Evolutionary conservation across 2,329 filamentous ascomycete species (phyloP), one percentile per base, ranked within the genome.

Genomic region (Cladosporium oxysporum): DNA sequence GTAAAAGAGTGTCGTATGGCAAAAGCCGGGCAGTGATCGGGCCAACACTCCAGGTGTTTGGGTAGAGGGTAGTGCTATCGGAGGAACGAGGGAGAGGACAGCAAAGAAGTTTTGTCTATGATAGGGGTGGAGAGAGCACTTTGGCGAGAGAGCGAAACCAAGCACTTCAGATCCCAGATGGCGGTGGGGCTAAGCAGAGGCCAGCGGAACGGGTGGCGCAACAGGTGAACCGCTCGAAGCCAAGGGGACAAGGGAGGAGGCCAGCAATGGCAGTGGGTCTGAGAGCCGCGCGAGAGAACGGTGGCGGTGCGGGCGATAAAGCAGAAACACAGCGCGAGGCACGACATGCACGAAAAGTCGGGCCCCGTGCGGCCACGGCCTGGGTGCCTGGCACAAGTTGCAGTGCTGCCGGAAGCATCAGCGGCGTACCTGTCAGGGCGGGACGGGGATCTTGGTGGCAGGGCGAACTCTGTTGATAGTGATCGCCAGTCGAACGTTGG

Each of bases 121-220:
- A 63, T 63, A 63, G 61, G 61, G 61, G 61, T 63, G 61, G 61
- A 63, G 31, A 55, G 26, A 37, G 33, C 23, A 26, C 50, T 55
- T 31, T 29, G 21, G 50, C 35, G 28, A 29, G 33, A 28, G 50
- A 63, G 37, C 35, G 50, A 47, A 53, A 57, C n/a, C 61, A 63
- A 57, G 61, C 50, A 63, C 61, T 63, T 44, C 61, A 63, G 61
- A 63, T 63, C 61, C 61, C 50, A 63, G 61, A 63, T 63, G 61
- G 61, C 61, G 61, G 61, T 63, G 61, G 61, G 61, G 49, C 61
- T 63, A 57, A 18, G 61, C 61, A 63, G 26, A 57, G 61, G 61
- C 61, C 61, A 63, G 61, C 50, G 31, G 55, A 63, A 55, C 61
- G 61, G 61, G 61, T 63, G 61, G 61, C 61, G 61, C 61, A 33